Percentiles rank a stretch among this genome's conserved stretches.
These are phyloP conservation scores for Beauveria bassiana DNA, from an alignment of 2,329 filamentous ascomycete genomes.

Conservation along the genomic window DNA sequence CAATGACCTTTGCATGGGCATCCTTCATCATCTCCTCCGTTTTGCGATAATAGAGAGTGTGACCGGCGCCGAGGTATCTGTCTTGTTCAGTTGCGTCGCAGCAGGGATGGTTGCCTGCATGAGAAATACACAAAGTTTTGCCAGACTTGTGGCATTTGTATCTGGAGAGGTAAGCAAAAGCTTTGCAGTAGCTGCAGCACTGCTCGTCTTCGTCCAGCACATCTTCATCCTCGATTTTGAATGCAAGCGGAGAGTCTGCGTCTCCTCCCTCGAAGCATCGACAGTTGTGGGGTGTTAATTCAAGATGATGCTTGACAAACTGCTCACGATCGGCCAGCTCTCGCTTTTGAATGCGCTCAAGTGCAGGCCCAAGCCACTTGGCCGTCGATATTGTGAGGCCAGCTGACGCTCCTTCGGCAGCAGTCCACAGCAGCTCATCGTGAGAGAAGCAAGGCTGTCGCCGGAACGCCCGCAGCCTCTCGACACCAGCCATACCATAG, in stretches of 20 bases:
- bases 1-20: slow-evolving; percentile 67
- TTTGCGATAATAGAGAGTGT: slow-evolving; percentile 71
- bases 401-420: slow-evolving; percentile 68
- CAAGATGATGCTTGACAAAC: slow-evolving; percentile 60
- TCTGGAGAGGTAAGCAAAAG: slow-evolving; percentile 82
- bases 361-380: slow-evolving; percentile 86
- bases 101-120: slow-evolving; percentile 74
- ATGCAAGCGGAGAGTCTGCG: slow-evolving; percentile 49
- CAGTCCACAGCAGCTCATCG: slow-evolving; percentile 87
- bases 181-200: slow-evolving; percentile 89
- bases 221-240: slow-evolving; percentile 63
- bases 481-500: slow-evolving; percentile 77
- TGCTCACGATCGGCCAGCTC: slow-evolving; percentile 61
- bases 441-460: slow-evolving; percentile 96
- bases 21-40: slow-evolving; percentile 60
- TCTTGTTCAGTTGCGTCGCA: slow-evolving; percentile 62
- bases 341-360: slow-evolving; percentile 68
- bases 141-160: slow-evolving; percentile 77
- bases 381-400: slow-evolving; percentile 73
- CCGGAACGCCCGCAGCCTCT: slow-evolving; percentile 77
- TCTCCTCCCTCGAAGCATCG: slow-evolving; percentile 33
- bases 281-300: slow-evolving; percentile 46
- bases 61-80: slow-evolving; percentile 61
- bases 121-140: slow-evolving; percentile 74
- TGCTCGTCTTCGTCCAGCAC: slow-evolving; percentile 88